Base-by-base conservation (phyloP, 176 grass and related monocot species). In the Aegilops speltoides region DNA sequence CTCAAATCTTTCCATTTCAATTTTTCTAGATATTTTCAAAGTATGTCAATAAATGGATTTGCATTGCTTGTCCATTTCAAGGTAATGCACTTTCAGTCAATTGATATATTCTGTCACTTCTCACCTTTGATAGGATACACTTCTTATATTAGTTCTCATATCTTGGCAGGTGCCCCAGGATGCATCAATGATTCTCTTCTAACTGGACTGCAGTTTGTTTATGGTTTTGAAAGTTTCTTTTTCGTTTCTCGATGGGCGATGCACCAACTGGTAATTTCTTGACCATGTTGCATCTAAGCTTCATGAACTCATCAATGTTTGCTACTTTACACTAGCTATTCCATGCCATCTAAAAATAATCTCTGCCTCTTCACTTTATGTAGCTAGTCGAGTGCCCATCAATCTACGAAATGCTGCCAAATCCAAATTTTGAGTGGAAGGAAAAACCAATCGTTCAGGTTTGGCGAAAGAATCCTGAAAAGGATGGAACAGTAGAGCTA, bases 1-100 rank as follows among this genome's bases (percentile, higher is more conserved):
- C 17, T 64, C 32, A 77, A 72, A n/a, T 14, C 4, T 75, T 5
- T 65, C 85, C 31, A 1, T 61, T 20, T 76, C 6, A 41, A 41
- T 67, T 77, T 65, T 86, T 54, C 16, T 83, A 98, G 96, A 80
- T 88, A 77, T 95, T 98, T 80, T 22, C 73, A 8, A 95, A 95
- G 82, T 98, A 98, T 67, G 93, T 98, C 26, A 94, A 89, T 60
- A 98, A 91, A 82, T 98, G 96, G 96, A 98, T 98, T 82, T 98
- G 91, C 86, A 95, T 98, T 82, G 96, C 93, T 37, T 95, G 93
- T 84, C 96, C 96, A 82, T 98, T 98, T 83, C 93, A 98, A 95
- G 96, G 96, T 98, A 87, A 83, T 83, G 28, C 82, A 32, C 69
- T 90, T 40, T 26, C 61, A 37, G 52, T 63, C 29, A 77, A 69